Evolutionary conservation across 202 grass and related monocot genomes (phyloP), one percentile per base, ranked within the genome.

Genomic region (Digitaria exilis): DNA sequence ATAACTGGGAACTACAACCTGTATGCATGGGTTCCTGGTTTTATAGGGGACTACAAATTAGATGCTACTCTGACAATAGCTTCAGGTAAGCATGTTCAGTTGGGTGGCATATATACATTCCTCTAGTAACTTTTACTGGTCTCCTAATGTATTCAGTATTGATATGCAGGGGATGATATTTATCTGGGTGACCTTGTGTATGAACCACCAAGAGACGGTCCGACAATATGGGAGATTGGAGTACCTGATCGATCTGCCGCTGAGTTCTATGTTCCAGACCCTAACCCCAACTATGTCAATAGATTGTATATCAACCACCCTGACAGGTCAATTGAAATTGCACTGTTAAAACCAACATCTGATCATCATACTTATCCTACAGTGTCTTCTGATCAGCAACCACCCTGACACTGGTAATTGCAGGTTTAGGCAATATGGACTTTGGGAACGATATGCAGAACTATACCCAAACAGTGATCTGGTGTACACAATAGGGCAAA

Each of bases 31-130:
- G 90, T 94, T 83, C 89, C 91, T 3, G 91, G 93, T 62, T 98
- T 96, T 87, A 89, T 98, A 82, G 96, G 96, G 70, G 93, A 98
- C 87, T 98, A 96, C 78, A 98, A 76, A 80, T 80, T 91, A 62
- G 91, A 94, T 48, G 37, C 65, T 39, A 83, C 80, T 34, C 44
- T 98, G 70, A 91, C 89, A 30, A 79, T 94, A 80, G 88, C 87
- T 79, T 84, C 96, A 87, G 93, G 96, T 92, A 48, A 79, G 59
- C 67, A 43, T 61, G 26, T 78, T 54, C 34, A 67, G 50, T 57
- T 69, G 42, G 14, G 50, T 31, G 22, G 1, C 30, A 76, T 54
- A 35, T n/a, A n/a, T n/a, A n/a, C 45, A 60, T 46, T 46, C 15
- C 41, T 90, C 75, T 74, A 71, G 39, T 65, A 83, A 55, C 5